Evolutionary conservation across 331 rosid species (phyloP).

Genomic region (Phaseolus coccineus): DNA sequence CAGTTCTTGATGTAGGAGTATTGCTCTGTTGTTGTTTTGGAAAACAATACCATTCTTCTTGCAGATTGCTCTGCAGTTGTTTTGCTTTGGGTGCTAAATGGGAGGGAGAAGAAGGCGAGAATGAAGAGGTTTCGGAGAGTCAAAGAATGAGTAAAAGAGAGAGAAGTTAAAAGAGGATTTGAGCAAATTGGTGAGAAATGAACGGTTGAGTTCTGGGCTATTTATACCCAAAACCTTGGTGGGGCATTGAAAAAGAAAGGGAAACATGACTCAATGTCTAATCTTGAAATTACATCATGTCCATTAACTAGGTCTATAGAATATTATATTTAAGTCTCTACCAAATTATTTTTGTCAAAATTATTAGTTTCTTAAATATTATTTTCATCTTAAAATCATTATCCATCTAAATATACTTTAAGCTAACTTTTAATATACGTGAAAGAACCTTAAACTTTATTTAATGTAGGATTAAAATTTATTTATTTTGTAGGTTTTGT

Average conservation of each 20-base stretch:
- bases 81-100: slow-evolving; percentile 28
- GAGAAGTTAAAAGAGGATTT: slow-evolving; percentile 36
- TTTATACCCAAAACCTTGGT: slow-evolving; percentile 55
- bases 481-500: background rate
- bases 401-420: too few species aligned
- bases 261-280: background rate
- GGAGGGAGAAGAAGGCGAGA: background rate
- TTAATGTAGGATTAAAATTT: too few species aligned
- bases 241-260: slow-evolving; percentile 20
- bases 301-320: background rate
- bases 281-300: background rate
- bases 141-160: background rate
- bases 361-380: background rate
- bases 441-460: too few species aligned
- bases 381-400: too few species aligned
- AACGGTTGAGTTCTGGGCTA: slow-evolving; percentile 43
- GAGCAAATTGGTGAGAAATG: slow-evolving; percentile 36
- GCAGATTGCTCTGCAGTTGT: background rate
- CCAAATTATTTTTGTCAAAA: background rate
- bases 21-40: slow-evolving; percentile 59
- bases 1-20: slow-evolving; percentile 52
- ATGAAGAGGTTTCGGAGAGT: slow-evolving; percentile 6
- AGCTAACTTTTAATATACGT: too few species aligned
- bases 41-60: slow-evolving; percentile 56
- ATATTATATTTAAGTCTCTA: background rate